Conservation (phyloP, 306 rosid genomes). For the Lathyrus tuberosus region DNA sequence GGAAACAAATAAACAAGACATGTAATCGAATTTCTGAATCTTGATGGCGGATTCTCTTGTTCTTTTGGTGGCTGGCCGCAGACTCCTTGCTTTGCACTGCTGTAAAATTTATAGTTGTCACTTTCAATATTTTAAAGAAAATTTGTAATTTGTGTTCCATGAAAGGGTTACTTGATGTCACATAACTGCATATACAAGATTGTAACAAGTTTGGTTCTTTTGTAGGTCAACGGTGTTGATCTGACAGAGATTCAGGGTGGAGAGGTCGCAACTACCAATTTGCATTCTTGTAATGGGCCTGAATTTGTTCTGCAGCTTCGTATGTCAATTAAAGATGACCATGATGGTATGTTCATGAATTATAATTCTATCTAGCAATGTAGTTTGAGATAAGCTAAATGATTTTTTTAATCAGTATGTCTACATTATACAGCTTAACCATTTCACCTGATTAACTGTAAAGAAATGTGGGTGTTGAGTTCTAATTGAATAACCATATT, state of each 20-base stretch:
- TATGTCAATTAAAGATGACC: conserved; percentile 27
- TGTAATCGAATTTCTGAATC: conserved; percentile 6
- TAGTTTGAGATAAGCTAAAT: not conserved
- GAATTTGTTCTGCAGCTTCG: conserved; percentile 62
- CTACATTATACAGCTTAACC: not conserved
- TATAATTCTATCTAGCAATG: not conserved
- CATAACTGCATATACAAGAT: conserved; percentile 4
- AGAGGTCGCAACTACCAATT: conserved; percentile 63
- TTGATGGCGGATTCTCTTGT: not conserved
- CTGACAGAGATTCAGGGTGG: conserved; percentile 67
- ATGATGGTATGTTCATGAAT: conserved; percentile 8
- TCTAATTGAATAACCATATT: conserved; percentile 23
- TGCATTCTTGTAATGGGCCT: conserved; percentile 71
- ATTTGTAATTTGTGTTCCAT: not conserved
- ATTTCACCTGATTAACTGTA: not conserved
- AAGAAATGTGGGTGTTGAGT: conserved; percentile 17
- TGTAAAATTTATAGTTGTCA: not conserved
- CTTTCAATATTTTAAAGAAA: not conserved
- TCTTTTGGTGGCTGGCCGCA: not conserved
- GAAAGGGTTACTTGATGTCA: not conserved
- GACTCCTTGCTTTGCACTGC: not conserved
- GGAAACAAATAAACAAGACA: conserved; percentile 3
- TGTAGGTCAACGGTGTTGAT: conserved; percentile 57
- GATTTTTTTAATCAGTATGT: not conserved
- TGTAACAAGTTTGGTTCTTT: conserved; percentile 15